These are phyloP conservation scores for Globisporangium apiculatum DNA, from an alignment of 352 stramenopile genomes.

Conservation along the genomic window DNA sequence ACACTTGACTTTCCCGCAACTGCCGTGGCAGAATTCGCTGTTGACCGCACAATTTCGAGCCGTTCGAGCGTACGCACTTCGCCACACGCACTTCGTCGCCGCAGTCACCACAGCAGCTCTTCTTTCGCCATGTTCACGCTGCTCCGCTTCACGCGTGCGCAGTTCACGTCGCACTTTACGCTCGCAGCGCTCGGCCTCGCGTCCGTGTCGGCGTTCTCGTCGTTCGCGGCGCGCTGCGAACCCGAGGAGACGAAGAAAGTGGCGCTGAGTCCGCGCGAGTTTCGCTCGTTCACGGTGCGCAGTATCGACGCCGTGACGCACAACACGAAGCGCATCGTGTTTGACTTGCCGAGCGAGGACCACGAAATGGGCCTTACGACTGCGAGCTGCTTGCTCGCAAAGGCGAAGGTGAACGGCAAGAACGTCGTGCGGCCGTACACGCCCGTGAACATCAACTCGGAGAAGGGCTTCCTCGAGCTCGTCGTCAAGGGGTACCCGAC, in stretches of 20 bases:
- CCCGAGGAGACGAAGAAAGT: constrained; percentile 21
- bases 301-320: constrained; percentile 62
- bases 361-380: constrained; percentile 63
- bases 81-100: background rate
- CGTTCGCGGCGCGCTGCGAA: constrained; percentile 15
- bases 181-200: constrained; percentile 34
- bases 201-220: constrained; percentile 25
- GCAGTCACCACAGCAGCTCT: background rate
- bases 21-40: background rate
- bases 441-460: constrained; percentile 76
- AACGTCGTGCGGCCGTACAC: constrained; percentile 83
- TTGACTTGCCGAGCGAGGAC: constrained; percentile 48
- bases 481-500: constrained; percentile 88
- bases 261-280: constrained; percentile 56
- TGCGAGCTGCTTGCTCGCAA: constrained; percentile 52
- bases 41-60: background rate
- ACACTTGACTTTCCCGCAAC: too few species aligned
- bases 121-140: constrained; percentile 14
- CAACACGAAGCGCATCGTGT: constrained; percentile 78
- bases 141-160: constrained; percentile 39
- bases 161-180: constrained; percentile 23
- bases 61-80: background rate
- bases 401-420: constrained; percentile 71
- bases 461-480: constrained; percentile 80
- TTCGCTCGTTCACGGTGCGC: constrained; percentile 67